A percentile compares a stretch with the other conserved stretches of the same genome.
Evolutionary conservation across 169 alveolate genomes (phyloP).

Genomic region (Eimeria sp.): DNA sequence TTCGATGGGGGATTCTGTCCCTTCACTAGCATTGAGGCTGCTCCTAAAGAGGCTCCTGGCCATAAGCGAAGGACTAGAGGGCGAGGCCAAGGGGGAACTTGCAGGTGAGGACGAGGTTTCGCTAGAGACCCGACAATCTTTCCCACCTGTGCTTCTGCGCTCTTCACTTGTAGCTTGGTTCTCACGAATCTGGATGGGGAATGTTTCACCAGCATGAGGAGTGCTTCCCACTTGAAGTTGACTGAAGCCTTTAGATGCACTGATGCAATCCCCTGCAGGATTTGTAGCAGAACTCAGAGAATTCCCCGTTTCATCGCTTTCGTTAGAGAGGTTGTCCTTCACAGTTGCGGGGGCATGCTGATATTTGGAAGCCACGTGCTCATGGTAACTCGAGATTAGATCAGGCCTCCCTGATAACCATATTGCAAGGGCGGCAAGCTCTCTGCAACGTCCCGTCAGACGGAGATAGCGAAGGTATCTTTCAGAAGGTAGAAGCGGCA

Average conservation of each 20-base stretch:
- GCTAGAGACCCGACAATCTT: background rate
- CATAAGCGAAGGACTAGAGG: background rate
- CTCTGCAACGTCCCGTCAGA: constrained; percentile 42
- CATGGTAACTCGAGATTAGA: constrained; percentile 10
- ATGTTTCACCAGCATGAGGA: background rate
- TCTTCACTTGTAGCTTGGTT: background rate
- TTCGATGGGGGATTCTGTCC: background rate
- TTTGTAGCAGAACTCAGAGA: background rate
- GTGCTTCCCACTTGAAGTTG: background rate
- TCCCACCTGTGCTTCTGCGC: background rate
- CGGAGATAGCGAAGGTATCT: constrained; percentile 59
- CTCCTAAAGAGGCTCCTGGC: background rate
- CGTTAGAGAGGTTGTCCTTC: background rate
- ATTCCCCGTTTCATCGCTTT: background rate
- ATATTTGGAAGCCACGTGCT: background rate
- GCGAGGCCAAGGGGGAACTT: background rate
- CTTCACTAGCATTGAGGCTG: background rate
- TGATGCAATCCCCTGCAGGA: background rate
- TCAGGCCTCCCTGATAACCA: constrained; percentile 69
- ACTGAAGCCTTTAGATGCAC: background rate
- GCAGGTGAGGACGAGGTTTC: background rate
- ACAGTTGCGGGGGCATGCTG: background rate
- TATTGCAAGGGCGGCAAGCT: constrained; percentile 47
- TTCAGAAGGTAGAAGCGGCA: constrained; percentile 58
- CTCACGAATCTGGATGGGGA: background rate